phyloP scores from a whole-genome alignment of 345 rosid genomes.

The Salix viminalis region DNA sequence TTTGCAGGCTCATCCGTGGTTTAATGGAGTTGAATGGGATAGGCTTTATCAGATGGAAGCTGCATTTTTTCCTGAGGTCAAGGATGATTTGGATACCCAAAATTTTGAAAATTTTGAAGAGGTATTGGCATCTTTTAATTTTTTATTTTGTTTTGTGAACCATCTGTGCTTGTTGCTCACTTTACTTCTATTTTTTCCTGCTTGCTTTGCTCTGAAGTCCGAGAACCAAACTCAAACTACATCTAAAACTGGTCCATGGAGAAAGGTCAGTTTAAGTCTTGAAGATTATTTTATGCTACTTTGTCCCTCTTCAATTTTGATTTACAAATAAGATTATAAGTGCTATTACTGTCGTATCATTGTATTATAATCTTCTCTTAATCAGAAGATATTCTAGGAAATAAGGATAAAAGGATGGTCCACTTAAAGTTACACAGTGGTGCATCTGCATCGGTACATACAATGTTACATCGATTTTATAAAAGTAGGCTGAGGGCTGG shows the following conservation, averaged over 20 bases:
- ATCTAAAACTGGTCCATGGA: slow-evolving; percentile 71
- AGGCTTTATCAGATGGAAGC: slow-evolving; percentile 79
- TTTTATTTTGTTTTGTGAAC: neutral
- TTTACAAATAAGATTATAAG: neutral
- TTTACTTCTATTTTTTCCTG: slow-evolving; percentile 6
- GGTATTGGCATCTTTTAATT: slow-evolving; percentile 39
- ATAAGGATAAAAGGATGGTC: neutral
- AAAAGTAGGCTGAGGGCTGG: neutral
- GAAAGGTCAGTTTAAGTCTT: slow-evolving; percentile 47
- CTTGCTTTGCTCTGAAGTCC: slow-evolving; percentile 41
- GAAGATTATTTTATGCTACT: neutral
- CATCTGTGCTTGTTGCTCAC: neutral
- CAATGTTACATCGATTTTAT: neutral
- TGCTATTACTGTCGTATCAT: neutral
- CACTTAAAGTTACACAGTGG: neutral
- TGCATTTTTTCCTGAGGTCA: slow-evolving; percentile 85
- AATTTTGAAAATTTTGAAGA: slow-evolving; percentile 93
- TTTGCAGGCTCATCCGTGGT: slow-evolving; percentile 81
- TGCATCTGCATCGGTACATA: neutral
- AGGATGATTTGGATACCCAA: slow-evolving; percentile 89
- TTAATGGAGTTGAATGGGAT: slow-evolving; percentile 69
- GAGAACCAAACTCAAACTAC: slow-evolving; percentile 42
- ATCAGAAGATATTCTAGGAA: neutral
- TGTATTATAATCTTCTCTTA: neutral
- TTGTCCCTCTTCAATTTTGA: neutral